Conservation (phyloP, 441 rosid genomes). For the Euphorbia celastroides region DNA sequence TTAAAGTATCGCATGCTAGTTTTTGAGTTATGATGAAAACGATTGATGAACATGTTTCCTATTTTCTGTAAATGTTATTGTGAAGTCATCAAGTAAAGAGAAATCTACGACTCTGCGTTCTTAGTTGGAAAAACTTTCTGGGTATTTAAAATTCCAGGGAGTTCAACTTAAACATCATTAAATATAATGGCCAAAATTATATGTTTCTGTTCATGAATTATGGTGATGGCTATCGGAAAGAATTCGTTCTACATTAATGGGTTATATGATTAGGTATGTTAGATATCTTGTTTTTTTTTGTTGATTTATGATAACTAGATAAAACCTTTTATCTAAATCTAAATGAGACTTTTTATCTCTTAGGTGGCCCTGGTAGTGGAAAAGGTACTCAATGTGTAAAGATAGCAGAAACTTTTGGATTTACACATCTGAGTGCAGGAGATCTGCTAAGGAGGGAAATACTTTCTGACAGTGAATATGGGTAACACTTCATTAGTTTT, state of each 20-base stretch:
- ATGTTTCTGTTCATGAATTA: not conserved
- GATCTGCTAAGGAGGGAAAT: constrained; percentile 83
- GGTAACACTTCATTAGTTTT: constrained; percentile 31
- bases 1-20: not conserved
- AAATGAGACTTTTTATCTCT: not conserved
- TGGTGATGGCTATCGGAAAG: not conserved
- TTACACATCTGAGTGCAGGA: constrained; percentile 87
- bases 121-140: not conserved
- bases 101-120: no score
- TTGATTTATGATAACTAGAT: not conserved
- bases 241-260: not conserved
- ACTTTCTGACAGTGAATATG: constrained; percentile 65
- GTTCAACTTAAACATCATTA: not conserved
- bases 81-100: not conserved
- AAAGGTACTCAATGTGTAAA: constrained; percentile 87
- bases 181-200: not conserved
- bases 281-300: not conserved
- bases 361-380: constrained; percentile 98
- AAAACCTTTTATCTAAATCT: not conserved
- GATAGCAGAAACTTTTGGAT: constrained; percentile 59
- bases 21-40: not conserved
- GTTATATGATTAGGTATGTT: not conserved
- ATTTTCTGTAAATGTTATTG: not conserved
- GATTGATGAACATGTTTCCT: not conserved
- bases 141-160: not conserved